Conservation (phyloP, 208 protist genomes). For the Entamoeba nuttalli region DNA sequence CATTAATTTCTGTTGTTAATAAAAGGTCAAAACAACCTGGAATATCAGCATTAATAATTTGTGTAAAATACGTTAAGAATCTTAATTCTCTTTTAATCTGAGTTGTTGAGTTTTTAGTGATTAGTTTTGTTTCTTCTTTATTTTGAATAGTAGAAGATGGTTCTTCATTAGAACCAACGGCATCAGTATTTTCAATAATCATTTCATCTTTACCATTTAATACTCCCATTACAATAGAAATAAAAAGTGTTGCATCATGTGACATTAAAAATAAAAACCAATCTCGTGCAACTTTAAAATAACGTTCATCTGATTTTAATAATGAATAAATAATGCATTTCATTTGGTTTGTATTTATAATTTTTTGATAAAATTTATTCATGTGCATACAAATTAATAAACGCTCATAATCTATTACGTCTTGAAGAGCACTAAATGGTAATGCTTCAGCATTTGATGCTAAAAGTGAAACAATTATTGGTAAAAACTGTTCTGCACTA, state of each 20-base stretch:
- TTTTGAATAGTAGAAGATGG: background rate
- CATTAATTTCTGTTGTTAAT: background rate
- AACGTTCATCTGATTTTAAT: background rate
- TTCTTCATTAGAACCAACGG: background rate
- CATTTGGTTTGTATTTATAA: background rate
- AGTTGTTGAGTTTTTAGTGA: background rate
- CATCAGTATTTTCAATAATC: background rate
- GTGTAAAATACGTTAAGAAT: background rate
- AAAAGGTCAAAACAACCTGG: background rate
- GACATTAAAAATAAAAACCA: background rate
- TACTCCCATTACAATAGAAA: background rate
- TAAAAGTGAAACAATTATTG: background rate
- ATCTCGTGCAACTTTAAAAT: background rate
- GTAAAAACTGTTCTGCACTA: background rate
- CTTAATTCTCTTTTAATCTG: background rate
- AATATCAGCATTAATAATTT: background rate
- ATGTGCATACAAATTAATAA: background rate
- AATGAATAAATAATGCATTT: background rate
- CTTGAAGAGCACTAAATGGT: background rate
- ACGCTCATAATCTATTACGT: background rate
- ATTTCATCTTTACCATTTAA: background rate
- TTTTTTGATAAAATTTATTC: background rate
- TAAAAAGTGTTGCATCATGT: background rate
- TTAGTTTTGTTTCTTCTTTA: background rate
- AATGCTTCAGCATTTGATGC: background rate